Evolutionary conservation across 495 filamentous ascomycete genomes (phyloP).

Genomic region (Penicillium angulare): DNA sequence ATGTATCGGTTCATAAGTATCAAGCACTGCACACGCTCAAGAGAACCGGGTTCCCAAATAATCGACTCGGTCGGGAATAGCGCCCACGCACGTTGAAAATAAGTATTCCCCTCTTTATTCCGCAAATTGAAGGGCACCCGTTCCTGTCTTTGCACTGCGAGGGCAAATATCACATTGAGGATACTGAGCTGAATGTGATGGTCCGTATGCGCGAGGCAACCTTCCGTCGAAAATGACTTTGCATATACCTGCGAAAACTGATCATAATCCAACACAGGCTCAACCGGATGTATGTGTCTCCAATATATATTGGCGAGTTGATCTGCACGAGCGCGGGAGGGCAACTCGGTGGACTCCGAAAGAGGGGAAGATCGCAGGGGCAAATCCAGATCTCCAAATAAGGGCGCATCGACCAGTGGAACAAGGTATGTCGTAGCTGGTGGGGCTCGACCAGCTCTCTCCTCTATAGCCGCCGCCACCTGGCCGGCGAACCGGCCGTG

Average conservation of each 20-base stretch:
- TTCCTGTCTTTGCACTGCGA: conserved; percentile 24
- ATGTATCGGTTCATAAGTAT: conserved; percentile 32
- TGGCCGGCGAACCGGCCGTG: conserved; percentile 20
- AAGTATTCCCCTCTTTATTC: conserved; percentile 16
- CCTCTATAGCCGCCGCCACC: conserved; percentile 18
- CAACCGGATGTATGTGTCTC: conserved; percentile 15
- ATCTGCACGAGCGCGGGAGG: conserved; percentile 16
- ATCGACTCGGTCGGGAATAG: conserved; percentile 19
- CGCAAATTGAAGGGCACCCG: conserved; percentile 3
- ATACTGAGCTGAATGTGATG: conserved; percentile 11
- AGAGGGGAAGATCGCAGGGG: not conserved
- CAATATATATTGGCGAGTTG: conserved; percentile 20
- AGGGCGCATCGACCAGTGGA: conserved; percentile 23
- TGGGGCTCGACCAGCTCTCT: conserved; percentile 10
- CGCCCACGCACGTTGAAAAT: conserved; percentile 21
- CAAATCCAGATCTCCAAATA: conserved; percentile 21
- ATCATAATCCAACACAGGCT: conserved; percentile 17
- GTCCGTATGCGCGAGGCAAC: not conserved
- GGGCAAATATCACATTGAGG: conserved; percentile 22
- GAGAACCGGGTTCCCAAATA: conserved; percentile 24
- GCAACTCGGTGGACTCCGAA: conserved; percentile 8
- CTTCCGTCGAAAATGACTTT: not conserved
- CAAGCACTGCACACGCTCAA: conserved; percentile 26
- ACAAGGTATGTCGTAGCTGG: conserved; percentile 9
- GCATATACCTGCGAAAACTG: conserved; percentile 12